A percentile compares a stretch with the other conserved stretches of the same genome.
Conservation (phyloP, 192 early-diverging fungal species). For the Backusella parvicylindrica region DNA sequence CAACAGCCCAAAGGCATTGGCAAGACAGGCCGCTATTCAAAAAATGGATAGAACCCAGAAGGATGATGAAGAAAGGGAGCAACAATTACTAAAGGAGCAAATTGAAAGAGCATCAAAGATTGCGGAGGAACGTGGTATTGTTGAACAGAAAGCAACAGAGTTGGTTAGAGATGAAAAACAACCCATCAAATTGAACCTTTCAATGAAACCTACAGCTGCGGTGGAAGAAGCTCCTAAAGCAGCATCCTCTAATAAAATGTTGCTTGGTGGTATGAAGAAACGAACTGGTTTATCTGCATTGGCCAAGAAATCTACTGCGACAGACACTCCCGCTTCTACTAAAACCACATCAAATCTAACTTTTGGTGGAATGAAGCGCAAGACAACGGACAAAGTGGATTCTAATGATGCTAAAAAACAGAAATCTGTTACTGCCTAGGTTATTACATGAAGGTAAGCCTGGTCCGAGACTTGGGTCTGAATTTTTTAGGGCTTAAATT, state of each 20-base stretch:
- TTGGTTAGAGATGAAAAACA: constrained; percentile 59
- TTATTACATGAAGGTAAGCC: no score
- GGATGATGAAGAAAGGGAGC: constrained; percentile 86
- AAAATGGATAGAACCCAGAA: constrained; percentile 79
- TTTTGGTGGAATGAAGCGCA: background rate
- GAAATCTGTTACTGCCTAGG: background rate
- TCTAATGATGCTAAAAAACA: background rate
- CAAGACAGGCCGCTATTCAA: constrained; percentile 71
- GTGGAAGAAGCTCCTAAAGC: constrained; percentile 12
- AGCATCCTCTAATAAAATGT: constrained; percentile 27
- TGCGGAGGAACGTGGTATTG: constrained; percentile 22
- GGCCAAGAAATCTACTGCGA: constrained; percentile 8
- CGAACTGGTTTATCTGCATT: constrained; percentile 22
- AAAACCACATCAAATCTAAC: background rate
- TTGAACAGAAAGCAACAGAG: constrained; percentile 44
- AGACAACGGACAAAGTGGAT: background rate
- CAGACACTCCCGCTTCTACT: background rate
- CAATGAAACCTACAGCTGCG: constrained; percentile 41
- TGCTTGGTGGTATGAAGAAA: constrained; percentile 28
- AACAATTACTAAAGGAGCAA: constrained; percentile 75
- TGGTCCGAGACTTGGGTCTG: no score
- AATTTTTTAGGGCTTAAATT: no score
- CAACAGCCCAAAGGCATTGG: constrained; percentile 82
- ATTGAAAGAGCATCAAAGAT: constrained; percentile 70
- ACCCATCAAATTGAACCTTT: constrained; percentile 71